Base-by-base conservation (phyloP, 305 asterid species). In the Fraxinus floribunda region DNA sequence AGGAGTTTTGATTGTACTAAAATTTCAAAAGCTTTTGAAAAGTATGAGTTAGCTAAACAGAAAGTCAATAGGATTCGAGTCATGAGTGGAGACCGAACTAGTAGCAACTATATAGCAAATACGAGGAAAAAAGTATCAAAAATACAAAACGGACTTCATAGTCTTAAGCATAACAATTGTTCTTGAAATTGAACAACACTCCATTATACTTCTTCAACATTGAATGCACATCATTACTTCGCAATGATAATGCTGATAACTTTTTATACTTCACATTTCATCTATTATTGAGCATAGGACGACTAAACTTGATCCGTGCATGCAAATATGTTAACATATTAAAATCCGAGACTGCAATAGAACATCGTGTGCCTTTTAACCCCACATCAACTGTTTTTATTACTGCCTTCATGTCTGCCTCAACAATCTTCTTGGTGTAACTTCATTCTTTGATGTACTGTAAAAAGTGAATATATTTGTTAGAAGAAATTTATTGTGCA, bases 401-500 rank as follows among this genome's bases (percentile, higher is more conserved):
- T 26, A 10, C 32, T 24, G 35, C 73, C 73, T 64, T 64, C 35
- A 26, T n/a, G 80, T 78, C 91, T 86, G 86, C 52, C 80, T 79
- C 64, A 52, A 22, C 86, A 38, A 82, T 64, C 66, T 78, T 75
- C 82, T 83, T 20, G 86, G 49, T 34, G 49, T 84, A 26, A 18
- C 89, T 75, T 89, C 85, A 80, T 77, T 87, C 38, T 83, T 78
- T 2, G 90, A 84, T 80, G 76, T 60, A 82, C 96, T 91, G 91
- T 32, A 41, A 7, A 82, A 49, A 13, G 41, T 29, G 52, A 71
- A 79, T 5, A 77, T 2, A 36, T 15, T 15, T 49, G 75, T 84
- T 4, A 84, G 82, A 83, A 7, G 34, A 64, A 24, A 39, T 26
- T 77, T 34, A 76, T 30, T 79, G 18, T 29, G 32, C 73, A 71